These are phyloP conservation scores for Salix brachista DNA, from an alignment of 345 rosid genomes.

Conservation along the genomic window DNA sequence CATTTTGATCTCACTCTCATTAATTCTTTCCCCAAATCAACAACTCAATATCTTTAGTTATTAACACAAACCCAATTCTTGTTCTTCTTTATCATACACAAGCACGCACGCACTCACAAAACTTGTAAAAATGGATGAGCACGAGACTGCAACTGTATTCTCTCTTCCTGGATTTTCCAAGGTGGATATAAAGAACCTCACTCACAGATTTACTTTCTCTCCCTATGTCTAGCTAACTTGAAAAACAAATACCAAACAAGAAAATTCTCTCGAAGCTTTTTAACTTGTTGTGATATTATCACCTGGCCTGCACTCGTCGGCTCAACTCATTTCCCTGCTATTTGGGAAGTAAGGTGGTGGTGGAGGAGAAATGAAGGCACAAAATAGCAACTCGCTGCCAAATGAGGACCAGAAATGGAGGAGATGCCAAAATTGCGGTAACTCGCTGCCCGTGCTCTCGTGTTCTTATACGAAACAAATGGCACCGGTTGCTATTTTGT, in stretches of 20 bases:
- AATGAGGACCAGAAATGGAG: not conserved
- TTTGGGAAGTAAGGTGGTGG: not conserved
- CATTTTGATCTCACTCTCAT: slow-evolving; percentile 36
- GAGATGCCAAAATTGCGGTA: not conserved
- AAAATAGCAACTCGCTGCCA: not conserved
- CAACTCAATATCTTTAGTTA: not conserved
- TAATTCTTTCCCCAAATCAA: not conserved
- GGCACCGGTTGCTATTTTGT: slow-evolving; percentile 35
- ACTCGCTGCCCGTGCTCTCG: not conserved
- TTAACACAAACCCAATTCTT: not conserved
- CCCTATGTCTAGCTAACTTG: not conserved
- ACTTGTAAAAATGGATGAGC: not conserved
- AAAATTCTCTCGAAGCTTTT: not conserved
- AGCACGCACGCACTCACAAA: not conserved
- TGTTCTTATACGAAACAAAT: slow-evolving; percentile 3
- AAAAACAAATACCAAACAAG: not conserved
- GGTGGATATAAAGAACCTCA: not conserved
- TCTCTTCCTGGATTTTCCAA: too few species aligned
- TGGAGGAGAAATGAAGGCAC: not conserved
- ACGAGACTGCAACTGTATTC: not conserved
- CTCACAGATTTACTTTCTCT: not conserved
- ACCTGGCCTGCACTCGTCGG: not conserved
- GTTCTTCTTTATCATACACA: not conserved
- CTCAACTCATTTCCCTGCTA: not conserved
- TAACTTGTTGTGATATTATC: not conserved